These are phyloP conservation scores for Trichoderma simmonsii DNA, from an alignment of 2,329 filamentous ascomycete genomes.

Conservation along the genomic window DNA sequence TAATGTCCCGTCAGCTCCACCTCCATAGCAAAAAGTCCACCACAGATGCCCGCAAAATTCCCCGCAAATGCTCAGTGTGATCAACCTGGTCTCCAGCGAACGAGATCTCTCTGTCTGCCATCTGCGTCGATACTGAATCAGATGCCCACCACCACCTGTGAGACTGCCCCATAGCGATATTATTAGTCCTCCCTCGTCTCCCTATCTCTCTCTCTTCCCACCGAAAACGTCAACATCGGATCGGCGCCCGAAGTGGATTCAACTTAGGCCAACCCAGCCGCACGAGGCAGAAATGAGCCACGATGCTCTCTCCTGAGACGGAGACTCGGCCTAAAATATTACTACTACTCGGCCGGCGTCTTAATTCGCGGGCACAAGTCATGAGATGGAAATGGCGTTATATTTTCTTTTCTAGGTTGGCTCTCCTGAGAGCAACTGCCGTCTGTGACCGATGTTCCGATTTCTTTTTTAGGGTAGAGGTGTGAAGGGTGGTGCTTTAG, in stretches of 20 bases:
- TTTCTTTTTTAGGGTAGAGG: background rate
- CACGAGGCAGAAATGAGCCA: background rate
- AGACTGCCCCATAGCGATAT: background rate
- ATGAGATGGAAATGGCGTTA: background rate
- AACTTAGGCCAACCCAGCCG: background rate
- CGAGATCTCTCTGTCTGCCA: background rate
- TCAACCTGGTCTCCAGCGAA: background rate
- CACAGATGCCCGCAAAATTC: background rate
- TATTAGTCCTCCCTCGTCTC: background rate
- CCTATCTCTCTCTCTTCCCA: background rate
- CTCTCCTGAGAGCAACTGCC: background rate
- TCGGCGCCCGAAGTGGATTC: background rate
- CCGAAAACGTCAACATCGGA: background rate
- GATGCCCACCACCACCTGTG: background rate
- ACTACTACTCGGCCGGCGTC: background rate
- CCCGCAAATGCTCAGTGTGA: background rate
- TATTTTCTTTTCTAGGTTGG: background rate
- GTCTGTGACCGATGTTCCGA: background rate
- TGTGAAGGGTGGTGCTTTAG: background rate
- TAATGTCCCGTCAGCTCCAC: background rate
- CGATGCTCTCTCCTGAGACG: background rate
- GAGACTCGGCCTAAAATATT: background rate
- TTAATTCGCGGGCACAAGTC: background rate
- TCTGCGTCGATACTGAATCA: background rate
- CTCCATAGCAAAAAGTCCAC: background rate